phyloP scores from a whole-genome alignment of 148 eudicot genomes.

The Euryodendron excelsum region DNA sequence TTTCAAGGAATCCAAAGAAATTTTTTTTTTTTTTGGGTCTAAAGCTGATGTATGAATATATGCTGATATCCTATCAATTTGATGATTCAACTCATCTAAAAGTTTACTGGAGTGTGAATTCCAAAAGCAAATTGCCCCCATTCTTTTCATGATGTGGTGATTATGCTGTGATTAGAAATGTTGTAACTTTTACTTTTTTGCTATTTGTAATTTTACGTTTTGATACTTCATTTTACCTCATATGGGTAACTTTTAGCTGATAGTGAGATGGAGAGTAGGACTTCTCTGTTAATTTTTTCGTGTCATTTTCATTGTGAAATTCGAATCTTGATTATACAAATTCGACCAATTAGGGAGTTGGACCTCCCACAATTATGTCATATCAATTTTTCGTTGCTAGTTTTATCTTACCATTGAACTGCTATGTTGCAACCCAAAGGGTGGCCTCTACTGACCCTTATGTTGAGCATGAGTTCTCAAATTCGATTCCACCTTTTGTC shows the following conservation, averaged over 20 bases:
- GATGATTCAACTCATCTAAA: background rate
- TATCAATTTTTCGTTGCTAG: background rate
- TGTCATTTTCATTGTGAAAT: background rate
- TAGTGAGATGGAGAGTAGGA: background rate
- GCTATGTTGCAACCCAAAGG: background rate
- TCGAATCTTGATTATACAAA: slow-evolving; percentile 11
- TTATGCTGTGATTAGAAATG: background rate
- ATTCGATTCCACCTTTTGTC: too few relatives aligned
- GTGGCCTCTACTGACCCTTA: too few relatives aligned
- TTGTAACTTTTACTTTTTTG: background rate
- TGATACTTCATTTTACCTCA: background rate
- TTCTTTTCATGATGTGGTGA: background rate
- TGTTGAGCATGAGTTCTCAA: too few relatives aligned
- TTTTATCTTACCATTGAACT: background rate
- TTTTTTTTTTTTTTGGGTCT: too few relatives aligned
- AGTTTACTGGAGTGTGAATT: background rate
- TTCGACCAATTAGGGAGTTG: background rate
- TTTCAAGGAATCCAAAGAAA: background rate
- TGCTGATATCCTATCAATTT: too few relatives aligned
- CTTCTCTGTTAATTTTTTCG: background rate
- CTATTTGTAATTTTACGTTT: background rate
- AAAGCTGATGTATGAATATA: too few relatives aligned
- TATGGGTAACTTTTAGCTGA: background rate
- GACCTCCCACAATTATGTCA: too few relatives aligned
- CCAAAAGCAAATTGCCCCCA: background rate